These are phyloP conservation scores for Cucumis melo DNA, from an alignment of 306 rosid species.

Conservation along the genomic window DNA sequence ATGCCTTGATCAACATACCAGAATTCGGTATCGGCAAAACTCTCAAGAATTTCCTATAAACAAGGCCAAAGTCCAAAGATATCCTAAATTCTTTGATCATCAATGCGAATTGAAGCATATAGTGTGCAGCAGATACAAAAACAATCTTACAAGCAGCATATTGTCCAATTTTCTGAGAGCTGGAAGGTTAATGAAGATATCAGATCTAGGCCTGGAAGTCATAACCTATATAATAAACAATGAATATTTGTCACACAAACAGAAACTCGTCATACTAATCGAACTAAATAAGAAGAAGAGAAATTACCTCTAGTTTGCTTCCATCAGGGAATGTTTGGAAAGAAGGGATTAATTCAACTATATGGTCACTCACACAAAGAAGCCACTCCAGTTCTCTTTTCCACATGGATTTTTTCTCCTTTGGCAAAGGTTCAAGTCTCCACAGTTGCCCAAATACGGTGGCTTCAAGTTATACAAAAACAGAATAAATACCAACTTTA, in stretches of 20 bases:
- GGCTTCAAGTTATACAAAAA: conserved; percentile 12
- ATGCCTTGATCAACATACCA: conserved; percentile 99
- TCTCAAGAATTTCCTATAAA: conserved; percentile 62
- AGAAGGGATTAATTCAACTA: conserved; percentile 37
- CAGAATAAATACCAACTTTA: not conserved
- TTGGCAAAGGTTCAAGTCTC: conserved; percentile 40
- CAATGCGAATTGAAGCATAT: not conserved
- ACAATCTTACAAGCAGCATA: conserved; percentile 36
- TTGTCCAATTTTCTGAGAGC: conserved; percentile 39
- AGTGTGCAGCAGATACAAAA: not conserved
- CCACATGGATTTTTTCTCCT: conserved; percentile 47
- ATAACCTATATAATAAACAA: conserved; percentile 28
- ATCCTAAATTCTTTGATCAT: not conserved
- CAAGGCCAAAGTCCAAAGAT: not conserved
- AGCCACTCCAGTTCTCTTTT: conserved; percentile 50
- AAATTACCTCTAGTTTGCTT: conserved; percentile 30
- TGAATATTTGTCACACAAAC: not conserved
- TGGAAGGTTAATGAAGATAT: conserved; percentile 40
- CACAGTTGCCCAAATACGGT: conserved; percentile 44
- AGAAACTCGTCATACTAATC: not conserved
- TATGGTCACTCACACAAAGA: conserved; percentile 39
- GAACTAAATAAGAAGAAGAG: not conserved
- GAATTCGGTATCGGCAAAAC: conserved; percentile 51
- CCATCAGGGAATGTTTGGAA: conserved; percentile 51
- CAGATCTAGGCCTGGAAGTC: conserved; percentile 49